Evolutionary conservation across 2,329 filamentous ascomycete species (phyloP), one percentile per base, ranked within the genome.

Genomic region (Fusarium hainanense): DNA sequence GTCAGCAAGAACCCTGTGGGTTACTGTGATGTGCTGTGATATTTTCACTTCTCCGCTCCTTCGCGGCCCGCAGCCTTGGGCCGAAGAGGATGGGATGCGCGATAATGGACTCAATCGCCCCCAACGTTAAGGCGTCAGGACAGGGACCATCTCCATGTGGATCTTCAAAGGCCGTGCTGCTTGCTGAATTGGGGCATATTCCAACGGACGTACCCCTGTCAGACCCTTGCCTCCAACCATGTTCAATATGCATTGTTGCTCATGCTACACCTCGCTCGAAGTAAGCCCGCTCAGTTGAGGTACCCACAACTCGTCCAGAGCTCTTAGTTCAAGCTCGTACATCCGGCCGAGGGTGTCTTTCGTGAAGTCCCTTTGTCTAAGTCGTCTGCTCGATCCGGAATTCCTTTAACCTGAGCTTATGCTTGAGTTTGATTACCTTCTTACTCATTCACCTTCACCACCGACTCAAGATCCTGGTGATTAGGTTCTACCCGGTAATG

Each of bases 201-300:
- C 54, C 46, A 60, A 67, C 50, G 51, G 66, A 60, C 44, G 57
- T 61, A 69, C 58, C 59, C 69, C 54, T 56, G 58, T 63, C 60
- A 56, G 47, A 63, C 52, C 51, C 66, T 57, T 55, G 70, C 43
- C 49, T 44, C 50, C 42, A 44, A 50, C 62, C 68, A 58, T 55
- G 68, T 66, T 63, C 49, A 61, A 63, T 73, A 66, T 69, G 69
- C 66, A 75, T 71, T 63, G 73, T 69, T 72, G 54, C 63, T 71
- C 67, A 50, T 56, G 58, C 57, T 73, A 67, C 50, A 34, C 42
- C 50, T 68, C 32, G 42, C 54, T 46, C 51, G 20, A 61, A 52
- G 63, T 50, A 42, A 69, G 63, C 52, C 47, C 54, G 52, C 63
- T 74, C 50, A 56, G 49, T 58, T 54, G 51, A 58, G 50, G 69